phyloP scores from a whole-genome alignment of 257 asterid genomes.

The Fraxinus excelsior region DNA sequence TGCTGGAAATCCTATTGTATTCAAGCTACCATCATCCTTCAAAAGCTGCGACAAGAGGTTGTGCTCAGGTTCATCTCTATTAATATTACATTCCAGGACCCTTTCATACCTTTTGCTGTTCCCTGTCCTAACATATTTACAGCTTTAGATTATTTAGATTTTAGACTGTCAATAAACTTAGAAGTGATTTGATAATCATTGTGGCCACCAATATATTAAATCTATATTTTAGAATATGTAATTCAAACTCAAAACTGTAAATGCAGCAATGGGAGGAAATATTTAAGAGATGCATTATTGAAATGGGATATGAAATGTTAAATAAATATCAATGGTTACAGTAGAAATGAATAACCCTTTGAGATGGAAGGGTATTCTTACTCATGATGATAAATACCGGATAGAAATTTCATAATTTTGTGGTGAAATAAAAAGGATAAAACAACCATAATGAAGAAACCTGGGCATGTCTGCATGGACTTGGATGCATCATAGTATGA shows the following conservation, averaged over 20 bases:
- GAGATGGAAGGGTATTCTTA: not conserved
- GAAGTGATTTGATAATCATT: not conserved
- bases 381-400: not conserved
- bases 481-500: slow-evolving; percentile 4
- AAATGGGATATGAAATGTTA: not conserved
- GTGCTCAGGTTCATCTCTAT: too few species aligned
- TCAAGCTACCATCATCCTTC: not conserved
- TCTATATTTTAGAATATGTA: not conserved
- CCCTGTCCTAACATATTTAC: not conserved
- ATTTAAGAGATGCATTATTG: not conserved
- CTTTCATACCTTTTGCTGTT: not conserved
- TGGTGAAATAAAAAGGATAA: not conserved
- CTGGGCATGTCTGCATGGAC: not conserved
- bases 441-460: not conserved
- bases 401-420: not conserved
- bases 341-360: not conserved
- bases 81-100: not conserved
- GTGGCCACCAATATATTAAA: not conserved
- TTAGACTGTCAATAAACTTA: not conserved
- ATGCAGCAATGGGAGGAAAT: not conserved
- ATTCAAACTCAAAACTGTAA: not conserved
- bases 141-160: not conserved
- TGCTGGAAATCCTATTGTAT: not conserved
- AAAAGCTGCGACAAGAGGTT: not conserved
- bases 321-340: not conserved